Evolutionary conservation across 371 early-diverging fungal species (phyloP).

Genomic region (Chytridium lagenaria): DNA sequence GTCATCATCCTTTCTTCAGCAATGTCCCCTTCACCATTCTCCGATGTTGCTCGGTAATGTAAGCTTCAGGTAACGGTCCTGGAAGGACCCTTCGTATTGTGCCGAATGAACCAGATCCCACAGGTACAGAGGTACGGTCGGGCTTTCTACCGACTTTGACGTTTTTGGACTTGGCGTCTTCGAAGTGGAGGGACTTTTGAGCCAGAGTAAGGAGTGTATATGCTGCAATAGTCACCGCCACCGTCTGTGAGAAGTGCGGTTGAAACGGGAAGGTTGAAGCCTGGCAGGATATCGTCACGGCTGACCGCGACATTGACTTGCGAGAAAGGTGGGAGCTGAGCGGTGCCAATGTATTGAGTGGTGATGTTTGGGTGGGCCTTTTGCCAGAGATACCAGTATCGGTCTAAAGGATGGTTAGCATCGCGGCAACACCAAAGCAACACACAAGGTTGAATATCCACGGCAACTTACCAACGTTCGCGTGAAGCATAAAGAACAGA

Average conservation of each 20-base stretch:
- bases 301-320: constrained; percentile 13
- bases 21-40: background rate
- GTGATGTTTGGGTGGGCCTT: background rate
- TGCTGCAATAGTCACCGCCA: constrained; percentile 14
- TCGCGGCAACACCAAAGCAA: background rate
- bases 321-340: constrained; percentile 28
- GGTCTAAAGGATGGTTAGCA: constrained; percentile 16
- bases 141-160: too few relatives aligned
- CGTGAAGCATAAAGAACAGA: constrained; percentile 64
- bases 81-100: background rate
- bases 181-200: background rate
- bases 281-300: constrained; percentile 31
- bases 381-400: constrained; percentile 40
- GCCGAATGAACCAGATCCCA: constrained; percentile 9
- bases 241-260: constrained; percentile 17
- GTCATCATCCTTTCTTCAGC: background rate
- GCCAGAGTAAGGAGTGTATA: constrained; percentile 2
- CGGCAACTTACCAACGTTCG: constrained; percentile 48
- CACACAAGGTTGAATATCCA: background rate
- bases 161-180: background rate
- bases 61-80: constrained; percentile 6
- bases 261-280: constrained; percentile 31
- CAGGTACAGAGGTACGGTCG: background rate
- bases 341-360: constrained; percentile 27
- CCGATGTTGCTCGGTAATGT: background rate